These are phyloP conservation scores for Catunica adiposa DNA, from an alignment of 2,329 filamentous ascomycete genomes.

Conservation along the genomic window DNA sequence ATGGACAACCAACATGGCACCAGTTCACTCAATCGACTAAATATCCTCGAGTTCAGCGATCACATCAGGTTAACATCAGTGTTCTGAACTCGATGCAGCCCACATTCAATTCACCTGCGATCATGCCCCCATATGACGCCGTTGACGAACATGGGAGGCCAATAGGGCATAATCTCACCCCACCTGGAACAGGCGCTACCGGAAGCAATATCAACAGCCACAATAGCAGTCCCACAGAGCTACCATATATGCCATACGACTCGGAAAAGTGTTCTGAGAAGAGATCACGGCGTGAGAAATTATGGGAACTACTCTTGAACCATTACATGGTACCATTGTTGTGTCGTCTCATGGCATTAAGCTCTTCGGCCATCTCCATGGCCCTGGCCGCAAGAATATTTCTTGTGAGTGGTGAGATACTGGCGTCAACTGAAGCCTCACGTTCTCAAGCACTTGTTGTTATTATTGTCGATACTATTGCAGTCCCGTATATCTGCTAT, in stretches of 20 bases:
- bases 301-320: slow-evolving; percentile 54
- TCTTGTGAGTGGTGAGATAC: slow-evolving; percentile 28
- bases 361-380: slow-evolving; percentile 68
- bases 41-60: slow-evolving; percentile 26
- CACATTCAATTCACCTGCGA: slow-evolving; percentile 26
- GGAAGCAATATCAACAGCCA: slow-evolving; percentile 11
- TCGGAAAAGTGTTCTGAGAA: slow-evolving; percentile 19
- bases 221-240: slow-evolving; percentile 15
- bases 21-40: slow-evolving; percentile 32
- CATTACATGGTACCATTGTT: slow-evolving; percentile 74
- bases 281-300: slow-evolving; percentile 31
- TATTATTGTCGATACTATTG: slow-evolving; percentile 73
- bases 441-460: slow-evolving; percentile 73
- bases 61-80: slow-evolving; percentile 30
- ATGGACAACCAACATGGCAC: slow-evolving; percentile 27
- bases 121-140: slow-evolving; percentile 17
- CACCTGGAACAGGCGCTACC: slow-evolving; percentile 14
- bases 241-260: slow-evolving; percentile 8
- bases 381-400: slow-evolving; percentile 64
- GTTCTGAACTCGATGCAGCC: slow-evolving; percentile 31
- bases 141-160: slow-evolving; percentile 18
- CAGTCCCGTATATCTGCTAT: slow-evolving; percentile 78
- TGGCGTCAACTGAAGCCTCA: slow-evolving; percentile 28
- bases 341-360: slow-evolving; percentile 66
- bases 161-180: slow-evolving; percentile 2